phyloP scores from a whole-genome alignment of 768 basidiomycete species.

The Pholiota microspora region DNA sequence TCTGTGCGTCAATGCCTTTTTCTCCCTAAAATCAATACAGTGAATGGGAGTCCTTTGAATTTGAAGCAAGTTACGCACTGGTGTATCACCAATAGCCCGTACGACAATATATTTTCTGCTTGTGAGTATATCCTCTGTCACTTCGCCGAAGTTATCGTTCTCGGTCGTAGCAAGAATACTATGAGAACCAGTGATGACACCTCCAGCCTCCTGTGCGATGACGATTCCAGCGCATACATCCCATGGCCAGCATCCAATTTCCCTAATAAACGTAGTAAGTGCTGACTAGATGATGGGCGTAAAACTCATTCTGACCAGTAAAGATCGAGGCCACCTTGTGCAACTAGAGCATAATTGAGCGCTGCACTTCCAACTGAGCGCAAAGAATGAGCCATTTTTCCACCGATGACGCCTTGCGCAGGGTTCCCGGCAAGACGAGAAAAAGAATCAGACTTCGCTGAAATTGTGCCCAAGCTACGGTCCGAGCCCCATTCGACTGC shows the following conservation, averaged over 20 bases:
- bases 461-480: conserved; percentile 50
- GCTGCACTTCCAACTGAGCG: conserved; percentile 84
- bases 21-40: conserved; percentile 41
- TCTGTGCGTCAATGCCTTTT: conserved; percentile 67
- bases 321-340: conserved; percentile 83
- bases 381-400: conserved; percentile 83
- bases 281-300: not conserved
- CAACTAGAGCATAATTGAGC: conserved; percentile 79
- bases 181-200: conserved; percentile 72
- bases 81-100: conserved; percentile 61
- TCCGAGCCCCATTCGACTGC: conserved; percentile 92
- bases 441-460: conserved; percentile 65
- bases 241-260: conserved; percentile 84
- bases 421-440: conserved; percentile 73
- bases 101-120: conserved; percentile 84
- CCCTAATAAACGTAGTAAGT: conserved; percentile 40
- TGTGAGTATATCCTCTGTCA: conserved; percentile 66
- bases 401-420: conserved; percentile 57
- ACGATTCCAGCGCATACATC: conserved; percentile 91
- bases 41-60: not conserved
- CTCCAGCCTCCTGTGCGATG: conserved; percentile 89
- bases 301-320: conserved; percentile 62
- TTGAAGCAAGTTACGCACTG: conserved; percentile 23
- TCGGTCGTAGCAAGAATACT: conserved; percentile 37
- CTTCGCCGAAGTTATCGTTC: conserved; percentile 48